Conservation (phyloP, 768 basidiomycete genomes). For the Hydnum rufescens region DNA sequence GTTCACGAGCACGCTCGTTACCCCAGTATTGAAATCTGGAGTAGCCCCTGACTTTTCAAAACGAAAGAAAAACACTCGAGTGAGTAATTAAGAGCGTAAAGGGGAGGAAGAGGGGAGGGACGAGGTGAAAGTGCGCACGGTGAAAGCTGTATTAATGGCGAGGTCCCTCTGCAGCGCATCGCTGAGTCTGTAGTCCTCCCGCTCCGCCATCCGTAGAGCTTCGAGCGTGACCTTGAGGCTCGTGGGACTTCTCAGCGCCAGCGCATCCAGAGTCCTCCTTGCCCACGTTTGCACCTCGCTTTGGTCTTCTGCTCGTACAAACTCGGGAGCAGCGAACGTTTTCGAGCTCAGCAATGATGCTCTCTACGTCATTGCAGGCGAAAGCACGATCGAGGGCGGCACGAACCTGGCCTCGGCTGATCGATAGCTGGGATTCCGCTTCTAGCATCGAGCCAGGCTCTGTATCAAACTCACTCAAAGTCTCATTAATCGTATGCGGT, state of each 20-base stretch:
- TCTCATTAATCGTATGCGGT: constrained; percentile 37
- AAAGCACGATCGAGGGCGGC: constrained; percentile 72
- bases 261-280: constrained; percentile 34
- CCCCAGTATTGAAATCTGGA: constrained; percentile 68
- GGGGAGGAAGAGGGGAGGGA: constrained; percentile 4
- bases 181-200: constrained; percentile 39
- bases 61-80: constrained; percentile 6
- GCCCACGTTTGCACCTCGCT: constrained; percentile 53
- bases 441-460: constrained; percentile 27
- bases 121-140: constrained; percentile 34
- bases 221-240: constrained; percentile 77
- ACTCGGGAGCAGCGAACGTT: constrained; percentile 7
- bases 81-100: no score
- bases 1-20: constrained; percentile 43
- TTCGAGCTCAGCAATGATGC: constrained; percentile 39
- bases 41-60: constrained; percentile 43
- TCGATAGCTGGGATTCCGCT: constrained; percentile 12
- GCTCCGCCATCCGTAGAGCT: constrained; percentile 39
- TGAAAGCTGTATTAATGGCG: constrained; percentile 72
- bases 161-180: constrained; percentile 69
- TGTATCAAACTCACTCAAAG: constrained; percentile 40
- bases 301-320: constrained; percentile 15
- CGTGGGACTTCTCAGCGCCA: constrained; percentile 69
- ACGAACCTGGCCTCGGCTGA: constrained; percentile 34
- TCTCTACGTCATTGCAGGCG: constrained; percentile 43